These are phyloP conservation scores for Monosporascus sp. DNA, from an alignment of 2,329 filamentous ascomycete species.

Conservation along the genomic window DNA sequence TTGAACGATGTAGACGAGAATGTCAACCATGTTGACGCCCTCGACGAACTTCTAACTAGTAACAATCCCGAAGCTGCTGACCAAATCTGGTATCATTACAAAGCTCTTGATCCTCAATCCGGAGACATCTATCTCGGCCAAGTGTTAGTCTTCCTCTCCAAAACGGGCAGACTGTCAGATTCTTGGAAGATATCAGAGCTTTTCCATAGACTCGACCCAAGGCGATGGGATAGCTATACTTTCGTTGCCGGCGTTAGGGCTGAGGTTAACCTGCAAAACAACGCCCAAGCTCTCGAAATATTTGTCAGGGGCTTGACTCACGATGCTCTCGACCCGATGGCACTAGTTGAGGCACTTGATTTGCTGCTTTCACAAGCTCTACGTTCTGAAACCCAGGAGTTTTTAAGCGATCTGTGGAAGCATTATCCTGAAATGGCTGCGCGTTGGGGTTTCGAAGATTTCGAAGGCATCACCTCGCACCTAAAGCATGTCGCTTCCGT, in stretches of 20 bases:
- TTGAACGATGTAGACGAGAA: background rate
- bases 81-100: conserved; percentile 40
- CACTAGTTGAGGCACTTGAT: conserved; percentile 37
- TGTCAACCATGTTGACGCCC: conserved; percentile 7
- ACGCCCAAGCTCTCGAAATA: conserved; percentile 32
- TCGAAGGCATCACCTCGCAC: conserved; percentile 20
- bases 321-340: conserved; percentile 14
- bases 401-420: conserved; percentile 18
- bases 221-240: conserved; percentile 35
- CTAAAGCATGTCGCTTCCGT: conserved; percentile 18
- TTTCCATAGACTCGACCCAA: conserved; percentile 32
- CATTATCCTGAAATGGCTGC: conserved; percentile 20
- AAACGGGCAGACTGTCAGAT: conserved; percentile 38
- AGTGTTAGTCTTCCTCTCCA: conserved; percentile 38
- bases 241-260: conserved; percentile 38
- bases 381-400: conserved; percentile 10
- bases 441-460: conserved; percentile 16
- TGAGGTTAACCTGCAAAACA: conserved; percentile 35
- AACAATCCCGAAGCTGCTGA: conserved; percentile 22
- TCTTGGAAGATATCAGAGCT: conserved; percentile 40
- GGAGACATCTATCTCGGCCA: conserved; percentile 24
- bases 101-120: conserved; percentile 26
- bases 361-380: conserved; percentile 38
- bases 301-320: conserved; percentile 34
- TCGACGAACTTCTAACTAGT: conserved; percentile 14